Evolutionary conservation across 352 stramenopile genomes (phyloP).

Genomic region (Globisporangium carolinianum): DNA sequence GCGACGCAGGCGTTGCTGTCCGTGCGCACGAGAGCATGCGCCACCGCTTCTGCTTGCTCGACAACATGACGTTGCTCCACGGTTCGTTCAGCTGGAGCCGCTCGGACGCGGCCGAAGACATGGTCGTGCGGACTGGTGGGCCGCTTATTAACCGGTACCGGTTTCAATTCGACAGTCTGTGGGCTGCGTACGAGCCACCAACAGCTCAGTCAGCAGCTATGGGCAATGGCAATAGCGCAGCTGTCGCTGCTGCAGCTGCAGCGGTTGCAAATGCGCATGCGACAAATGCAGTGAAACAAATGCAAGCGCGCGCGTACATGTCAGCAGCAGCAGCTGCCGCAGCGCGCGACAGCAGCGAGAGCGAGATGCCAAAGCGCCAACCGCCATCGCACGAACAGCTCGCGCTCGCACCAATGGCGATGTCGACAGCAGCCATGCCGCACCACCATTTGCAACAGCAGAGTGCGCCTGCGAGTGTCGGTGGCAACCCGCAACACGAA

Average conservation of each 20-base stretch:
- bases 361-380: not conserved
- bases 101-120: slow-evolving; percentile 52
- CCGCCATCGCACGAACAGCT: not conserved
- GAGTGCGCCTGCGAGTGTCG: not conserved
- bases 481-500: not conserved
- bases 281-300: too few relatives aligned
- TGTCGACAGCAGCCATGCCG: not conserved
- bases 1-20: slow-evolving; percentile 47
- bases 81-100: slow-evolving; percentile 71
- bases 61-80: slow-evolving; percentile 48
- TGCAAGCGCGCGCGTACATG: too few relatives aligned
- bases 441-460: not conserved
- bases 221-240: not conserved
- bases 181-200: slow-evolving; percentile 30
- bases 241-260: too few relatives aligned
- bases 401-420: not conserved
- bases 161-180: slow-evolving; percentile 47
- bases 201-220: not conserved
- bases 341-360: not conserved
- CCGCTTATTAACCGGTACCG: slow-evolving; percentile 44
- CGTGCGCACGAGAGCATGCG: slow-evolving; percentile 46
- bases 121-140: slow-evolving; percentile 35
- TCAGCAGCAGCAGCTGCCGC: too few relatives aligned
- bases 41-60: slow-evolving; percentile 65
- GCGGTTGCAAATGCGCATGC: too few relatives aligned